Evolutionary conservation across 345 rosid genomes (phyloP), one percentile per base, ranked within the genome.

Genomic region (Orychophragmus violaceus): DNA sequence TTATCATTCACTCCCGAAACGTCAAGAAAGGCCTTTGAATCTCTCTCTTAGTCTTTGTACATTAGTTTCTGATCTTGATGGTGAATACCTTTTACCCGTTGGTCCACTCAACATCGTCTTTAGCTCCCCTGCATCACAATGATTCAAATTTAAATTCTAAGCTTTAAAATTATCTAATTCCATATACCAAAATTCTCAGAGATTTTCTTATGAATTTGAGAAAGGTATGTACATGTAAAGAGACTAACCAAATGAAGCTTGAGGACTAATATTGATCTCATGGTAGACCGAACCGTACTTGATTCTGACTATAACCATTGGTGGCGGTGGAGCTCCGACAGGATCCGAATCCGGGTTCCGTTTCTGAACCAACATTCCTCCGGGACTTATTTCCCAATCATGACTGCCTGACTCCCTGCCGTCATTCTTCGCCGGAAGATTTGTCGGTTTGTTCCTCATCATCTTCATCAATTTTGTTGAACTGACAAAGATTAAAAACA

Each of bases 301-400:
- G 75, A 93, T 90, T 79, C 88, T 80, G 57, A 90, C 91, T 76
- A 96, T 80, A 69, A 93, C n/a, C n/a, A n/a, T n/a, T n/a, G n/a
- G n/a, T n/a, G n/a, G n/a, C n/a, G n/a, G n/a, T n/a, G n/a, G n/a
- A n/a, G n/a, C n/a, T n/a, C n/a, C n/a, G n/a, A n/a, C n/a, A n/a
- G n/a, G n/a, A n/a, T n/a, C n/a, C n/a, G 84, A 69, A 87, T 81
- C 74, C 94, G 83, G 86, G 70, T 64, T 80, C 7, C 99, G 82
- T 76, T 88, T 94, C 82, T 94, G 99, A 8, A 94, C 99, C 64
- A 94, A 64, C 99, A 94, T 94, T 25, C 99, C 99, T 4, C 99
- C 97, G 14, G 99, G 99, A 64, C 99, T 79, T 59, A 90, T 73
- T 82, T 94, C 99, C 97, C 89, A 94, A 17, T 86, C 92, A n/a